Conservation (phyloP, 352 stramenopile genomes). For the Phytopythium litorale region DNA sequence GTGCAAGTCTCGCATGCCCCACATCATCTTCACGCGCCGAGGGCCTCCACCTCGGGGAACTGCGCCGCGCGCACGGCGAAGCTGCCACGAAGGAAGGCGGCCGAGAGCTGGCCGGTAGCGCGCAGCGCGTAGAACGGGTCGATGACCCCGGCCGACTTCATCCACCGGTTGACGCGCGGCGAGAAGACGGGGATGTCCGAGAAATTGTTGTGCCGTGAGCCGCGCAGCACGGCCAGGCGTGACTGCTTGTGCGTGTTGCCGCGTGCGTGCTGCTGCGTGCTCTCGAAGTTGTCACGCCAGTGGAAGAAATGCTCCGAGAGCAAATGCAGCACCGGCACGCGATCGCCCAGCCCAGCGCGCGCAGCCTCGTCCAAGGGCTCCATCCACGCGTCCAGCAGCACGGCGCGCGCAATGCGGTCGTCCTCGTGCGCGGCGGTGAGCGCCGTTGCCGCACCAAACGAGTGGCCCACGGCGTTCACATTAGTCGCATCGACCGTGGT, state of each 20-base stretch:
- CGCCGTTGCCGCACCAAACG: slow-evolving; percentile 59
- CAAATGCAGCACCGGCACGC: slow-evolving; percentile 47
- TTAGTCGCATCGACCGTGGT: slow-evolving; percentile 22
- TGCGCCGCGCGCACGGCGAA: slow-evolving; percentile 22
- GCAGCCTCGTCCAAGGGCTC: slow-evolving; percentile 44
- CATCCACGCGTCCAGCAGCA: slow-evolving; percentile 70
- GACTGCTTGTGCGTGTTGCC: slow-evolving; percentile 34
- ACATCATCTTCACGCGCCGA: background rate
- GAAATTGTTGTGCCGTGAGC: slow-evolving; percentile 69
- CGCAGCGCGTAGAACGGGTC: slow-evolving; percentile 38
- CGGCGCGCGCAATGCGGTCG: slow-evolving; percentile 34
- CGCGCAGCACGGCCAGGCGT: slow-evolving; percentile 34
- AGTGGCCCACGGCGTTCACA: slow-evolving; percentile 50
- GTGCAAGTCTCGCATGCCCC: too few relatives aligned
- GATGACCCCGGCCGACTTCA: slow-evolving; percentile 48
- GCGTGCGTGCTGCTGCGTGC: slow-evolving; percentile 29
- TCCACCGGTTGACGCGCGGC: slow-evolving; percentile 40
- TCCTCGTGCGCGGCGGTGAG: slow-evolving; percentile 47
- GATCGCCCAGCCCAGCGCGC: slow-evolving; percentile 26
- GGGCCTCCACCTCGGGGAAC: slow-evolving; percentile 31
- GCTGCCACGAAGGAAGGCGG: slow-evolving; percentile 35
- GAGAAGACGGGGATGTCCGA: slow-evolving; percentile 67
- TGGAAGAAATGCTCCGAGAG: slow-evolving; percentile 59
- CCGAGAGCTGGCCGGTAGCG: slow-evolving; percentile 38
- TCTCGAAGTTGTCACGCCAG: slow-evolving; percentile 50